Base-by-base conservation (phyloP, 2,329 filamentous ascomycete genomes). In the Microdochium bolleyi region DNA sequence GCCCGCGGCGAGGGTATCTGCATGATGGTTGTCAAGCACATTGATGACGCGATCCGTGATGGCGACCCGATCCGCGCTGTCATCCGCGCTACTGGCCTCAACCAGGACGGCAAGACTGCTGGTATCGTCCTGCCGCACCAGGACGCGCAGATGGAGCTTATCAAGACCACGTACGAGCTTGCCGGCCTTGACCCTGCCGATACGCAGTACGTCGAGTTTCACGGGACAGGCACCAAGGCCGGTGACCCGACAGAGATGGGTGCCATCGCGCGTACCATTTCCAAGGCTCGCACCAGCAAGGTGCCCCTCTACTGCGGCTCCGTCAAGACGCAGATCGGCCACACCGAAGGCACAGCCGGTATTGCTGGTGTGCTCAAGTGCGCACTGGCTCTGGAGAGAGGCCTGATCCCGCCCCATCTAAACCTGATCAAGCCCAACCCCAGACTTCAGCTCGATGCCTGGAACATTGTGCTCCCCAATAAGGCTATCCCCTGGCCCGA, bases 1-100 rank as follows among this genome's bases (percentile, higher is more conserved):
- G 74, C 62, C 30, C 72, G 74, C 1, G 76, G 73, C 13, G 80
- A 83, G 46, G 78, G 77, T 0, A 61, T 78, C n/a, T 73, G 69
- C 0, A 62, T 66, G 0, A 53, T 83, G 0, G 61, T 82, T 0
- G 53, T 84, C 0, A 83, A 83, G 58, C 64, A 59, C 0, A 60
- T 82, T 0, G 62, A 61, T 4, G 60, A 67, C 1, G 81, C 80
- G 0, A 50, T 82, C 2, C 61, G 38, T 19, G 60, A 70, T 52
- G 66, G 68, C 1, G 60, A 72, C 48, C 61, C 58, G 9, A 66
- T 72, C 46, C 61, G 66, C 1, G 67, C 64, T 9, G 61, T 68
- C 3, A 66, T 71, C 11, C 60, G 65, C 7, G 50, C 41, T 32
- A 57, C 59, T 2, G 55, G 51, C 9, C 52, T 56, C 13, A 58